phyloP scores from a whole-genome alignment of 2,329 filamentous ascomycete genomes.

The Parastagonospora avenae region DNA sequence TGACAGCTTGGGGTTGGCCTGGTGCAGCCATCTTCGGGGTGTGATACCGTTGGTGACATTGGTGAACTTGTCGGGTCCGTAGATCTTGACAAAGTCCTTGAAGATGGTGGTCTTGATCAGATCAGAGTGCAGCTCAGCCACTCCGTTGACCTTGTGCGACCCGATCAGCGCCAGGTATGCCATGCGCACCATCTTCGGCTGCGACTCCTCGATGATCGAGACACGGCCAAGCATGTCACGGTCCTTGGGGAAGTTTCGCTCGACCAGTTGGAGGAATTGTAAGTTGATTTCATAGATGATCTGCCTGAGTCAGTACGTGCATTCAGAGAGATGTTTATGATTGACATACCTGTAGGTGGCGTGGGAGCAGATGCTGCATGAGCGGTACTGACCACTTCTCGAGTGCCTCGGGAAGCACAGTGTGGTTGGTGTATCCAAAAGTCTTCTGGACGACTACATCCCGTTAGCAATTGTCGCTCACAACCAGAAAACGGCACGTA shows the following conservation, averaged over 20 bases:
- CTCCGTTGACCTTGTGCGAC: constrained; percentile 98
- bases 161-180: constrained; percentile 93
- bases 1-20: constrained; percentile 91
- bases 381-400: constrained; percentile 98
- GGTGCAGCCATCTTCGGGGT: constrained; percentile 92
- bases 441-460: constrained; percentile 56
- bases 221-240: constrained; percentile 83
- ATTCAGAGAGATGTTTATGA: neutral
- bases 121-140: constrained; percentile 96
- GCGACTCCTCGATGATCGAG: constrained; percentile 97
- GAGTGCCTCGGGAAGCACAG: constrained; percentile 91
- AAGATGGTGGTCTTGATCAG: constrained; percentile 99
- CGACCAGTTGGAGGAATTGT: constrained; percentile 87
- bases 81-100: constrained; percentile 96
- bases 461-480: constrained; percentile 14
- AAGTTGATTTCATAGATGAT: constrained; percentile 99
- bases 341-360: constrained; percentile 72
- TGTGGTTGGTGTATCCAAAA: constrained; percentile 99
- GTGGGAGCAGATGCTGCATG: constrained; percentile 88
- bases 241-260: constrained; percentile 88
- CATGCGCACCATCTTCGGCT: constrained; percentile 98
- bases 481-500: constrained; percentile 47
- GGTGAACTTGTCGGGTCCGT: constrained; percentile 95
- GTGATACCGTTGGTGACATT: constrained; percentile 99
- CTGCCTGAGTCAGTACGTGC: constrained; percentile 12